Evolutionary conservation across 805 yeast species (phyloP).

Genomic region (Crinitomyces ghanaensis): DNA sequence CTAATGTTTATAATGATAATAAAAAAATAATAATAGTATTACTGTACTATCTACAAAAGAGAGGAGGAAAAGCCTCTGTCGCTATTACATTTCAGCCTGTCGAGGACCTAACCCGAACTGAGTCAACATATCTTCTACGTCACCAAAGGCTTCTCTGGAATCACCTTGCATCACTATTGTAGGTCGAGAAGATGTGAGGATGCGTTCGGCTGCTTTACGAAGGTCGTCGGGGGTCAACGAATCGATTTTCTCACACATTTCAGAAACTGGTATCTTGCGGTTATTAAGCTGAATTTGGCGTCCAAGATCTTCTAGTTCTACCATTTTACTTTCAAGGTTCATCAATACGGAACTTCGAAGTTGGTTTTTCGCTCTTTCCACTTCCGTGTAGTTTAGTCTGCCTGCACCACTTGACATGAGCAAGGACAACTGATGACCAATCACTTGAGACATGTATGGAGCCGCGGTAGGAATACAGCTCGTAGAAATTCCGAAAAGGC

Average conservation of each 20-base stretch:
- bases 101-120: conserved; percentile 80
- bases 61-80: no score
- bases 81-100: no score
- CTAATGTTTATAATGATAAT: no score
- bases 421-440: conserved; percentile 50
- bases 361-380: conserved; percentile 84
- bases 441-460: conserved; percentile 66
- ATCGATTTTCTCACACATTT: conserved; percentile 74
- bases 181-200: conserved; percentile 64
- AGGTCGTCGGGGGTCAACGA: conserved; percentile 56
- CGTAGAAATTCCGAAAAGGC: conserved; percentile 80
- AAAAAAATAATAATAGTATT: no score
- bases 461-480: conserved; percentile 83
- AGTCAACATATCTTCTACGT: conserved; percentile 52
- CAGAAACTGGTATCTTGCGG: conserved; percentile 57
- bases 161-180: conserved; percentile 85
- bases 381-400: conserved; percentile 47
- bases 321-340: conserved; percentile 87
- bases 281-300: conserved; percentile 86
- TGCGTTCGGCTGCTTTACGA: conserved; percentile 57
- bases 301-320: conserved; percentile 92
- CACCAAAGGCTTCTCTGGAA: conserved; percentile 67
- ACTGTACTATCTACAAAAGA: no score
- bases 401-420: conserved; percentile 44
- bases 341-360: conserved; percentile 75